These are phyloP conservation scores for Syzygium oleosum DNA, from an alignment of 345 rosid species.

Conservation along the genomic window DNA sequence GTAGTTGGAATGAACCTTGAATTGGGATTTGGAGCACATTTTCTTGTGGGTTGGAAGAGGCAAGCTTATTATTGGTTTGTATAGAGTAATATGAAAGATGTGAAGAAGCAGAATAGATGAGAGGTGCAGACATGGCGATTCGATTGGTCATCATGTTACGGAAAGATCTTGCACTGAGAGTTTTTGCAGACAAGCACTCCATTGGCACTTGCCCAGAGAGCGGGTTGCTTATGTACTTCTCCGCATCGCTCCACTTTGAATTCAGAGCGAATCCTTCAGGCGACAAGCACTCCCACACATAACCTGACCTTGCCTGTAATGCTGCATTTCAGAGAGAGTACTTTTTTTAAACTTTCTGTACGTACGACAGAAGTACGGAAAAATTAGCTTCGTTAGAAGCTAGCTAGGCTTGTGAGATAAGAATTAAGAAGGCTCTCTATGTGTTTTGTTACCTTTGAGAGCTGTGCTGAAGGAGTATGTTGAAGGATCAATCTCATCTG, in stretches of 20 bases:
- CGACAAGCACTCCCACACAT: conserved; percentile 51
- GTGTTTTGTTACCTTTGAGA: conserved; percentile 46
- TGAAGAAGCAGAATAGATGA: conserved; percentile 29
- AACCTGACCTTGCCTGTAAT: conserved; percentile 64
- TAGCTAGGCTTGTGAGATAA: not conserved
- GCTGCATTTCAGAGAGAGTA: conserved; percentile 31
- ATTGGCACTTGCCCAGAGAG: conserved; percentile 96
- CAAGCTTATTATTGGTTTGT: not conserved
- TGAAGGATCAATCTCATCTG: conserved; percentile 94
- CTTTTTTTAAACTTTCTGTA: not conserved
- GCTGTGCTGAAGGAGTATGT: conserved; percentile 89
- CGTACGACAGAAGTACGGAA: not conserved
- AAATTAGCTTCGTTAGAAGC: not conserved
- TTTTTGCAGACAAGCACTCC: conserved; percentile 93
- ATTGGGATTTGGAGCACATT: conserved; percentile 17
- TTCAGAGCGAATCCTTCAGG: conserved; percentile 81
- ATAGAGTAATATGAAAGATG: not conserved
- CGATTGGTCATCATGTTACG: conserved; percentile 25
- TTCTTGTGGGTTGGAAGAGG: conserved; percentile 1
- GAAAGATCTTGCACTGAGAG: conserved; percentile 69
- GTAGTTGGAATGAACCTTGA: conserved; percentile 16
- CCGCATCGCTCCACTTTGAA: conserved; percentile 97
- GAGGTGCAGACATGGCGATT: conserved; percentile 79
- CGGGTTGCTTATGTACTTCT: conserved; percentile 91
- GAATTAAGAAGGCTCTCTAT: not conserved